phyloP scores from a whole-genome alignment of 2,329 filamentous ascomycete species.

The Venturia carpophila region DNA sequence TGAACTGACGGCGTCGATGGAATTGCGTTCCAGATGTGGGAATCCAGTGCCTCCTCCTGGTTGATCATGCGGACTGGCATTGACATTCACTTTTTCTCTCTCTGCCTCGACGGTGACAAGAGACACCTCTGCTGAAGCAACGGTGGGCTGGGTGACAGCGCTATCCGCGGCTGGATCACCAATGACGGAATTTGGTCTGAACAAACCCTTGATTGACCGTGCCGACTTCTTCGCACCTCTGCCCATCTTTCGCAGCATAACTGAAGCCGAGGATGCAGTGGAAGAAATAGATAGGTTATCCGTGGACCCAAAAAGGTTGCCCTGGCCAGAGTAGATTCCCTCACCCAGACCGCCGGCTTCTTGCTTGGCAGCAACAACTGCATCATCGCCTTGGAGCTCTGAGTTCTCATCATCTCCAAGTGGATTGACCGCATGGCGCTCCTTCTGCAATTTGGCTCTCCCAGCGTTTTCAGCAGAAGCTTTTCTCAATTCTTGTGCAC shows the following conservation, averaged over 20 bases:
- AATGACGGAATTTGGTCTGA: conserved; percentile 86
- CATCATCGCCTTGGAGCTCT: conserved; percentile 69
- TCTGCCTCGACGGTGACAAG: conserved; percentile 96
- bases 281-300: conserved; percentile 91
- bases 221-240: conserved; percentile 95
- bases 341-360: conserved; percentile 87
- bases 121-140: conserved; percentile 60
- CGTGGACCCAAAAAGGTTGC: conserved; percentile 82
- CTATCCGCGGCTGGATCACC: conserved; percentile 65
- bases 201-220: conserved; percentile 84
- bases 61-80: conserved; percentile 59
- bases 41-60: conserved; percentile 68
- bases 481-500: conserved; percentile 79
- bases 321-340: conserved; percentile 84
- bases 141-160: conserved; percentile 12
- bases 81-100: conserved; percentile 73
- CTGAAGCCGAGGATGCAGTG: conserved; percentile 79
- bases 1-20: conserved; percentile 55
- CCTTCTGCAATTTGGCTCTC: conserved; percentile 23
- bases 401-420: conserved; percentile 40
- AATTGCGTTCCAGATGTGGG: conserved; percentile 76
- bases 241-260: conserved; percentile 98
- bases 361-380: conserved; percentile 82
- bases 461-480: conserved; percentile 52
- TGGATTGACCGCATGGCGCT: conserved; percentile 21